These are phyloP conservation scores for Talaromyces islandicus DNA, from an alignment of 2,329 filamentous ascomycete species.

Conservation along the genomic window DNA sequence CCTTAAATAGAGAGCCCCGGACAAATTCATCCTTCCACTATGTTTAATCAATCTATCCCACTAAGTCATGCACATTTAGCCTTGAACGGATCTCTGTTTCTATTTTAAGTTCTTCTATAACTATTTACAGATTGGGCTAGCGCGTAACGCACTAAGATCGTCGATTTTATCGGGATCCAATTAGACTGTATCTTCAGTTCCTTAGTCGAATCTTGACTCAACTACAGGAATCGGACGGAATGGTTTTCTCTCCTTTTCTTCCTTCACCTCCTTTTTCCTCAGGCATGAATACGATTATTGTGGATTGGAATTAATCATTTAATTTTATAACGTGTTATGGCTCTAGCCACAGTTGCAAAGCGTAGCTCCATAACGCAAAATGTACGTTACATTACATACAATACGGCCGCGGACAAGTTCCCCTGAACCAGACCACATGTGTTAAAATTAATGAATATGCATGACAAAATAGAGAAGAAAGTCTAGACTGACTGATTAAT, in stretches of 20 bases:
- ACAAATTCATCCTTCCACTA: not conserved
- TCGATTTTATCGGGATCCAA: not conserved
- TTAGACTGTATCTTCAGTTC: not conserved
- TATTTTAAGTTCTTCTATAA: not conserved
- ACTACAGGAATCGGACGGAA: not conserved
- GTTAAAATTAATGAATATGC: too few relatives aligned
- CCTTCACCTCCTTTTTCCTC: not conserved
- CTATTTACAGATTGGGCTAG: slow-evolving; percentile 1
- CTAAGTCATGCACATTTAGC: not conserved
- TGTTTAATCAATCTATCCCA: not conserved
- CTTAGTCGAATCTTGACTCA: not conserved
- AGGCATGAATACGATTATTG: not conserved
- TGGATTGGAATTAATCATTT: not conserved
- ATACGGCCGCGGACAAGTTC: not conserved
- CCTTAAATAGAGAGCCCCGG: not conserved
- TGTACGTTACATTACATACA: not conserved
- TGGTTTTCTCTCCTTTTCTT: not conserved
- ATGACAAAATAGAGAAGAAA: not conserved
- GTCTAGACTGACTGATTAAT: not conserved
- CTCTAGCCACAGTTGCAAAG: not conserved
- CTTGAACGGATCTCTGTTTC: not conserved
- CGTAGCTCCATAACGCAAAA: not conserved
- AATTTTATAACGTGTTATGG: not conserved
- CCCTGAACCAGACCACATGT: not conserved
- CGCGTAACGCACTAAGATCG: slow-evolving; percentile 3